These are phyloP conservation scores for Plasmodium fragile DNA, from an alignment of 169 alveolate species.

Conservation along the genomic window DNA sequence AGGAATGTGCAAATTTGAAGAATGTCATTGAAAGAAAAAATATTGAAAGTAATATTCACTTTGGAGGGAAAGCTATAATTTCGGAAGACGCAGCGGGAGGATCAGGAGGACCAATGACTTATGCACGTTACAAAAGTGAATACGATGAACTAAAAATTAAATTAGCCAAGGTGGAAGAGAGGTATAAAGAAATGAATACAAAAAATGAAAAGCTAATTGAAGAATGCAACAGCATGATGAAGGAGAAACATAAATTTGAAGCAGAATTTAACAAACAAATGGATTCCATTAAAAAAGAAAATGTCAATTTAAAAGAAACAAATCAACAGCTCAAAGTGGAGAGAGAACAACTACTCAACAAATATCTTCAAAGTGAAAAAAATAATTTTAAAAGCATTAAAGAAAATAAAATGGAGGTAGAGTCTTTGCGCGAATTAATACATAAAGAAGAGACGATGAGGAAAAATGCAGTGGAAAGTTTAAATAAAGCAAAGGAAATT, in stretches of 20 bases:
- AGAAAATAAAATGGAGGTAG: not conserved
- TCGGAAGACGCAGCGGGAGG: not conserved
- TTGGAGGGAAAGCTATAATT: not conserved
- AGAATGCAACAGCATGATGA: not conserved
- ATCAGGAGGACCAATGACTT: not conserved
- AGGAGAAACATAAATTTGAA: slow-evolving; percentile 14
- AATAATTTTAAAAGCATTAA: not conserved
- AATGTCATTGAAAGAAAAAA: slow-evolving; percentile 28
- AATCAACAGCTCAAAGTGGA: not conserved
- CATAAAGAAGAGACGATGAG: not conserved
- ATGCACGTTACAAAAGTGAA: slow-evolving; percentile 40
- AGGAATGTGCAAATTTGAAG: slow-evolving; percentile 22
- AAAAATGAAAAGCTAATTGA: slow-evolving; percentile 24
- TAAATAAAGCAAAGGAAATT: slow-evolving; percentile 35
- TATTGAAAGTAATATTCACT: not conserved
- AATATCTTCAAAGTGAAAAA: slow-evolving; percentile 12
- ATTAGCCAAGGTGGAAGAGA: slow-evolving; percentile 21
- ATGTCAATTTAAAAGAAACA: not conserved
- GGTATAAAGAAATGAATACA: not conserved
- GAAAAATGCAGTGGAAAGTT: slow-evolving; percentile 20
- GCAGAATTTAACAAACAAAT: slow-evolving; percentile 7
- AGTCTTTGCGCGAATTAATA: not conserved
- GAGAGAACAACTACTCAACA: slow-evolving; percentile 5
- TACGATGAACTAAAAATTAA: slow-evolving; percentile 45
- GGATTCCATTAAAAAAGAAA: slow-evolving; percentile 7